Evolutionary conservation across 805 yeast species (phyloP), one percentile per base, ranked within the genome.

Genomic region (Wickerhamia fluorescens): DNA sequence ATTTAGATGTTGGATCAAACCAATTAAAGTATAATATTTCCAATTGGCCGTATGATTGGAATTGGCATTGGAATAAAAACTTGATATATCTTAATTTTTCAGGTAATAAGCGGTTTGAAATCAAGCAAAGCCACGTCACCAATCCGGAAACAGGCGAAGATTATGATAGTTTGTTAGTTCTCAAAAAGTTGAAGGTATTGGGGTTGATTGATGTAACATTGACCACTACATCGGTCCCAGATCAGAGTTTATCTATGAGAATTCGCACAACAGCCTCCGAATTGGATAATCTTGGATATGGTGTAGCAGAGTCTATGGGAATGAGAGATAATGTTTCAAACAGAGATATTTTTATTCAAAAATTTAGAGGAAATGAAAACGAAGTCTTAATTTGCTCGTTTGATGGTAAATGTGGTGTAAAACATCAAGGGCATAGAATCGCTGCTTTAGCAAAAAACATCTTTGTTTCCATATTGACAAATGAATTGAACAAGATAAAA

Each of bases 41-140:
- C 3, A 92, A 92, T 53, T 84, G 87, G 71, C 94, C 92, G 10
- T 89, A 85, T 49, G 98, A 92, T 51, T 92, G 97, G 96, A 92
- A 86, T 56, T 92, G 98, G 98, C 78, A 81, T 44, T 78, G 77
- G 63, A 92, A 92, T 49, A 63, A 70, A 30, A 73, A 75, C 23
- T 63, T 92, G 53, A 75, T 68, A 41, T 87, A 81, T 45, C 68
- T 92, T 49, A 92, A 89, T 51, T 78, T 92, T 33, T 86, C 96
- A 0, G 96, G 96, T 21, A 92, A 92, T 50, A 81, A 82, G 49
- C 70, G 96, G 38, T 75, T 92, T 38, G 97, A 92, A 49, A 88
- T 92, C 44, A 82, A 78, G 47, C 82, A 78, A 23, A 61, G 70
- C 29, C 68, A 70, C 34, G 69, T 70, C 28, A 60, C 62, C 28